Evolutionary conservation across 2,329 filamentous ascomycete species (phyloP), one percentile per base, ranked within the genome.

Genomic region (Fusarium acutatum): DNA sequence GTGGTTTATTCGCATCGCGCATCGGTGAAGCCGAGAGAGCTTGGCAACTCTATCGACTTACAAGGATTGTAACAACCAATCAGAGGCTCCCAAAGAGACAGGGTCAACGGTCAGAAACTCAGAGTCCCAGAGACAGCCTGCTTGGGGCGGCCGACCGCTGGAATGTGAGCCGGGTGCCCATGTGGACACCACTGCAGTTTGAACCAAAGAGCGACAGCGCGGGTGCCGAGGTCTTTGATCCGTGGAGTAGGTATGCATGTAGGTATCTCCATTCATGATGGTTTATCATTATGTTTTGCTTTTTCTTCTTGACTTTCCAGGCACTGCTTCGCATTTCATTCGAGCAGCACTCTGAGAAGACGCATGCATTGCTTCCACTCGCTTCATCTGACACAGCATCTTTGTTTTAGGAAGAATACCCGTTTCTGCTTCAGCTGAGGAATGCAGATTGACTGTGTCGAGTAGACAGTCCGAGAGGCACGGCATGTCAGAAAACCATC

Each of bases 11-110:
- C 56, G 54, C 68, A 77, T 78, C 76, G 76, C 57, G 52, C 68
- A 77, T 78, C 76, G 76, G 76, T 71, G 73, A 78, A 65, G 68
- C 76, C 76, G 76, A 78, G 59, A 60, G 64, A 73, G 58, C 74
- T 77, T 71, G 72, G 61, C 62, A 78, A 78, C 76, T 76, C 69
- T 78, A 77, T 78, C 75, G 61, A 67, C 38, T 57, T 57, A 24
- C 52, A 30, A 58, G 50, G 58, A 44, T 50, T 15, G 7, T 17
- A 17, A 17, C 7, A 50, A 10, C 76, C 73, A 78, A 78, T 75
- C 56, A 77, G 50, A 37, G 20, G 8, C 34, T n/a, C 18, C 8
- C 18, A 30, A 43, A n/a, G 20, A n/a, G 40, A 34, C 72, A 71
- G 54, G 67, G 67, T 58, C 56, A 61, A 63, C 61, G 54, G 69